Base-by-base conservation (phyloP, 345 rosid genomes). In the Barbarea vulgaris region DNA sequence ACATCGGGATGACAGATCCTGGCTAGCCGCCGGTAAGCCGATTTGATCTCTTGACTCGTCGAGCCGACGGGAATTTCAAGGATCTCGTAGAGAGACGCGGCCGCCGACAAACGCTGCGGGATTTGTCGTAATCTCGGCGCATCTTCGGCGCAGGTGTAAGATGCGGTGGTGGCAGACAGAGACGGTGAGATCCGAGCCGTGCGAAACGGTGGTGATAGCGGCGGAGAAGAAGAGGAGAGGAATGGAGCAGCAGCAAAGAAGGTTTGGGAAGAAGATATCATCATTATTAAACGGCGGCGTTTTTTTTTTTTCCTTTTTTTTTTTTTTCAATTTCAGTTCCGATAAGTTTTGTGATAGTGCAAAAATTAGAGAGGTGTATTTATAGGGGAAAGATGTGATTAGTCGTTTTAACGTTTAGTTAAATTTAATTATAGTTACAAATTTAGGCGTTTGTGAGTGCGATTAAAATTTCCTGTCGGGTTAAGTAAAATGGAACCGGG, bases 1-100 rank as follows among this genome's bases (percentile, higher is more conserved):
- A 85, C 92, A 30, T 93, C 98, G 2, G 98, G 98, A 74, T 93
- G 98, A 19, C 75, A 85, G 19, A 82, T 75, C 84, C 90, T 81
- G 0, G 89, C 97, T 54, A 91, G 34, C 7, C 85, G 58, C 34
- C 98, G 86, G 77, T 93, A 93, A 22, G 98, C 96, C 1, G 87
- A 53, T 70, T 91, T 93, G 76, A 93, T 86, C 68, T 93, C 96
- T 56, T 87, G 86, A 56, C 71, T 60, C n/a, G 85, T 76, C 18
- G 98, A 93, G 8, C 78, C 86, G 18, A 46, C 33, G 7, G 86
- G 83, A 27, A 93, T 76, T 14, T 89, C 91, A 3, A 93, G 88
- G 42, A 87, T 59, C 82, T 87, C 83, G 85, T 93, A 93, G 7
- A 91, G 83, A 1, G 96, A 87, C 14, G 80, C 34, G 36, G 77